Evolutionary conservation across 2,329 filamentous ascomycete species (phyloP), one percentile per base, ranked within the genome.

Genomic region (Colletotrichum lini): DNA sequence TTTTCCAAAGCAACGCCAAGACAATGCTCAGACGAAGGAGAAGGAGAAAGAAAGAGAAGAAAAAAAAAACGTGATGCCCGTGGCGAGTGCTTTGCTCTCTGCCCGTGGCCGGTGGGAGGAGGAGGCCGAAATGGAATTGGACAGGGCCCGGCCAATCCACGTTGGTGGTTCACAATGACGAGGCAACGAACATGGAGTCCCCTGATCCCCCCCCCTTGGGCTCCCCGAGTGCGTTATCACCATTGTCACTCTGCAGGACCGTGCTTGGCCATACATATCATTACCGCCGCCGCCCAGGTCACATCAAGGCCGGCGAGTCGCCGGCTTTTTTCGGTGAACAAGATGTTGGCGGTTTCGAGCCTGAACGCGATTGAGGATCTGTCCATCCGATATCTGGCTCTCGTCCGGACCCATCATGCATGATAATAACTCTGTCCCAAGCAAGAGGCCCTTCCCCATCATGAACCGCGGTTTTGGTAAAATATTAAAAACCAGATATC

Each of bases 1-100:
- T 68, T 71, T 71, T 71, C 65, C 58, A 68, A 71, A 56, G 58
- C 68, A 64, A 21, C 54, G 68, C 68, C 68, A 71, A 71, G 58
- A 54, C 52, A 30, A 30, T 57, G 42, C 50, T 58, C 68, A 67
- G 45, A 71, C 64, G 64, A 61, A 26, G 26, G 26, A 4, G 26
- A 26, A 26, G 26, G 26, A 26, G 26, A 26, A 4, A 26, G 4
- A 26, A 4, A 4, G 4, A 26, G 26, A 26, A 4, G 4, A 8
- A 30, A 49, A 50, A 52, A 53, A 67, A 60, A 40, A 40, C 56
- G 53, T 44, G 42, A 61, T 42, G 63, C 35, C 67, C 35, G 49
- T 56, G 38, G 44, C 61, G 38, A 58, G 30, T 60, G 54, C 40
- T 64, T 47, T 47, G 56, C 35, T 23, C 62, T 44, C 45, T 16